These are phyloP conservation scores for Chenopodium quinoa DNA, from an alignment of 148 eudicot genomes.

Conservation along the genomic window DNA sequence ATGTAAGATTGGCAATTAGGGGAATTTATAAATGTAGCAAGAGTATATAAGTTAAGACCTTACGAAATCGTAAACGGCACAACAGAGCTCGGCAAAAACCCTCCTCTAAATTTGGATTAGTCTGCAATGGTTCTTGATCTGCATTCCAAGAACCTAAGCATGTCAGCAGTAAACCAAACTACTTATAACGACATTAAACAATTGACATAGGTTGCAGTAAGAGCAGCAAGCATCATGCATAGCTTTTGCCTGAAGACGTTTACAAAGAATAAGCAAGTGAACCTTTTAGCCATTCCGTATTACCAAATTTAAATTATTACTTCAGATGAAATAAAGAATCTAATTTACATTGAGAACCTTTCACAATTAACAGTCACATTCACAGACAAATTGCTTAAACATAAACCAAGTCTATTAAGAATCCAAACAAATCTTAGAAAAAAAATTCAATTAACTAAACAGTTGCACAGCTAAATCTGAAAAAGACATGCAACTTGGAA, in stretches of 20 bases:
- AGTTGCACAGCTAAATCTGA: too few species aligned
- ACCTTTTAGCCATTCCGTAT: too few species aligned
- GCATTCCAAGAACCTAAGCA: slow-evolving; percentile 31
- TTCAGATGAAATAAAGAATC: too few species aligned
- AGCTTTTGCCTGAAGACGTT: not conserved
- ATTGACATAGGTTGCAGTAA: not conserved
- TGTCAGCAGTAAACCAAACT: not conserved
- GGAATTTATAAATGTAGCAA: slow-evolving; percentile 1
- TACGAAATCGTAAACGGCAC: slow-evolving; percentile 98
- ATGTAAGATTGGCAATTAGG: not conserved
- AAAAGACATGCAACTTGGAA: too few species aligned
- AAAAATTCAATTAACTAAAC: too few species aligned
- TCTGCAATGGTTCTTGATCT: slow-evolving; percentile 85
- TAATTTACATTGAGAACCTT: too few species aligned
- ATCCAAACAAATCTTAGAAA: too few species aligned
- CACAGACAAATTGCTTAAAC: too few species aligned
- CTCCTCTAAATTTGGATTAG: slow-evolving; percentile 71
- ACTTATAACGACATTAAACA: slow-evolving; percentile 9
- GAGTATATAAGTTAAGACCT: slow-evolving; percentile 67
- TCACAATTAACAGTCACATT: too few species aligned
- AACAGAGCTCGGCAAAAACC: slow-evolving; percentile 82
- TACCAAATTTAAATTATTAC: too few species aligned
- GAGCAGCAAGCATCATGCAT: not conserved
- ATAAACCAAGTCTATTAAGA: too few species aligned
- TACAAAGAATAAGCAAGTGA: not conserved